Evolutionary conservation across 2,329 filamentous ascomycete species (phyloP), one percentile per base, ranked within the genome.

Genomic region (Colletotrichum nymphaeae): DNA sequence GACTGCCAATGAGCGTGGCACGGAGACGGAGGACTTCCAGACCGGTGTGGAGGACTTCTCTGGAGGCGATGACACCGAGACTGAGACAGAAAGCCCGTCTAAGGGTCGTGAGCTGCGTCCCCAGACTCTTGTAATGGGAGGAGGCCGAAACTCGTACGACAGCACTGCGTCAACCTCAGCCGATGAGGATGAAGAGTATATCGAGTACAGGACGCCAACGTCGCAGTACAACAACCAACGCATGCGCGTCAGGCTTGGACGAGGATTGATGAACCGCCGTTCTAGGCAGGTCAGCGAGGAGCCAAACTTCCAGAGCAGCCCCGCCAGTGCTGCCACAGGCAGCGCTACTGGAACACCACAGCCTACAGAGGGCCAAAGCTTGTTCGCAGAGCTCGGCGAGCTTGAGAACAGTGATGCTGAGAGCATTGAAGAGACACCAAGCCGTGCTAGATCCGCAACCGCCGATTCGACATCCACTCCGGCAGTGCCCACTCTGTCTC

Each of bases 11-110:
- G 96, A 98, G 82, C 91, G 91, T 32, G 90, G 87, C 14, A 98
- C 95, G 0, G 95, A 97, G 83, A 97, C 95, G 12, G 96, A 98
- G 77, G 95, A 95, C 75, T 98, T 98, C 90, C 94, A 97, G 81
- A 98, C 96, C 4, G 95, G 94, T n/a, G 90, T 92, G 19, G 97
- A 98, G 78, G 93, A 94, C 26, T 83, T 91, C 65, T 89, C 88
- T 19, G 95, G 92, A 79, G 93, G 91, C 74, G 93, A 95, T 74
- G 93, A 95, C 76, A 87, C 84, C 4, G 86, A 93, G 60, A 97
- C 95, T 1, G 96, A 98, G 83, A 98, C 95, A 0, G 96, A 98
- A 81, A 89, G 87, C 67, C 86, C 83, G 2, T 83, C 85, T 3
- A 85, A 83, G 77, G 85, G 83, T 46, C 82, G 80, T 30, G 84